A percentile compares a stretch with the other conserved stretches of the same genome.
phyloP scores from a whole-genome alignment of 768 basidiomycete genomes.

The Lactarius quietus region DNA sequence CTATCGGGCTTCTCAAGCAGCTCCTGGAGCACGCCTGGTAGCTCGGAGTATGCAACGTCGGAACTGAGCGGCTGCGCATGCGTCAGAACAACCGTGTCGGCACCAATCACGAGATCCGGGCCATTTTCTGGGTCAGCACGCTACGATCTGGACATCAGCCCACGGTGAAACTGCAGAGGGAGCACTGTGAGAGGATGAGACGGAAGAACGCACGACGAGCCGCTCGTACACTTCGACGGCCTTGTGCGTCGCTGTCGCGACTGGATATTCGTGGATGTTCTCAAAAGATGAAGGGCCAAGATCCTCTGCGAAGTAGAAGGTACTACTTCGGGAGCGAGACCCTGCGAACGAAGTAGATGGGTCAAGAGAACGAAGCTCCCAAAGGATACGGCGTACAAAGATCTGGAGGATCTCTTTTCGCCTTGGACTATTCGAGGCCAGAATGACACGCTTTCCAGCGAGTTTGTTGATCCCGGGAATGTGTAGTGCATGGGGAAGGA shows the following conservation, averaged over 20 bases:
- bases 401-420: conserved; percentile 77
- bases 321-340: conserved; percentile 63
- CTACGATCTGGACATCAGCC: conserved; percentile 31
- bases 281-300: conserved; percentile 64
- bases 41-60: conserved; percentile 50
- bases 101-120: conserved; percentile 79
- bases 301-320: conserved; percentile 82
- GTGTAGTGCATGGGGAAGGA: conserved; percentile 62
- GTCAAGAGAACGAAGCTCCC: not conserved
- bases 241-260: conserved; percentile 73
- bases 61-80: conserved; percentile 62
- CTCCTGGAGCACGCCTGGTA: conserved; percentile 55
- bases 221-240: conserved; percentile 84
- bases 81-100: conserved; percentile 93
- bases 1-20: conserved; percentile 84
- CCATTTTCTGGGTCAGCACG: conserved; percentile 57
- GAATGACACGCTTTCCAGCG: conserved; percentile 68
- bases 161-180: not conserved
- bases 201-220: conserved; percentile 57
- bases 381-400: conserved; percentile 50
- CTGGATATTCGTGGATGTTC: conserved; percentile 69
- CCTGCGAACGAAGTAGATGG: conserved; percentile 36
- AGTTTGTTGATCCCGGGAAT: conserved; percentile 65
- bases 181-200: not conserved
- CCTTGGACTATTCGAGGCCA: conserved; percentile 86